Base-by-base conservation (phyloP, 306 rosid species). In the Clitoria ternatea region DNA sequence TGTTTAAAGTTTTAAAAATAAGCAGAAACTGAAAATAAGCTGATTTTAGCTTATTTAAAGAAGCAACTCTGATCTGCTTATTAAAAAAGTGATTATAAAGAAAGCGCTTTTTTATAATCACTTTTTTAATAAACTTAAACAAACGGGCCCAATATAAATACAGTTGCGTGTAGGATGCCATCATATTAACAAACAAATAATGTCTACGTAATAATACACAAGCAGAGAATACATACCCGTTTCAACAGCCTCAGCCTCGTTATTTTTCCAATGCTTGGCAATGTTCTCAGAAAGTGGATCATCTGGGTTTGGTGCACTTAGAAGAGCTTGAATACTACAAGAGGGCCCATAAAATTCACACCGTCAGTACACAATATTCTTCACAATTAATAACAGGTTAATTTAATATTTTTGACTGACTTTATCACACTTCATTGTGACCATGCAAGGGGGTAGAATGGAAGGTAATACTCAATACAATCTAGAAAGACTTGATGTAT, bases 221-320 rank as follows among this genome's bases (percentile, higher is more conserved):
- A 42, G 73, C 18, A 14, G 6, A 62, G 59, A 42, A 15, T 35
- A 13, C 29, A 49, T 74, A 90, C 98, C 98, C 52, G 97, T 93
- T 91, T 93, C 98, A 43, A 93, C 98, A 29, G 98, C 98, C 80
- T 93, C 98, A 0, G 68, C 97, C 78, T 93, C 98, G 0, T 90
- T 93, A 3, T 82, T 37, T 81, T 93, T 93, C 98, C 98, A 93
- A 68, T 93, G 97, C 82, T 93, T 93, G 1, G 98, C 98, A 24
- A 93, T 90, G 83, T 93, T 93, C 82, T 93, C 98, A 7, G 98
- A 93, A 18, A 93, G 98, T 0, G 98, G 98, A 75, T 93, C 98
- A 14, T 93, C 98, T 0, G 98, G 98, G 70, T 93, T 93, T 8
- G 98, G 98, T 27, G 98, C 98, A 75, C 98, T 93, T 70, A 93